Conservation (phyloP, 805 yeast species). For the Diddensiella santjacobensis region DNA sequence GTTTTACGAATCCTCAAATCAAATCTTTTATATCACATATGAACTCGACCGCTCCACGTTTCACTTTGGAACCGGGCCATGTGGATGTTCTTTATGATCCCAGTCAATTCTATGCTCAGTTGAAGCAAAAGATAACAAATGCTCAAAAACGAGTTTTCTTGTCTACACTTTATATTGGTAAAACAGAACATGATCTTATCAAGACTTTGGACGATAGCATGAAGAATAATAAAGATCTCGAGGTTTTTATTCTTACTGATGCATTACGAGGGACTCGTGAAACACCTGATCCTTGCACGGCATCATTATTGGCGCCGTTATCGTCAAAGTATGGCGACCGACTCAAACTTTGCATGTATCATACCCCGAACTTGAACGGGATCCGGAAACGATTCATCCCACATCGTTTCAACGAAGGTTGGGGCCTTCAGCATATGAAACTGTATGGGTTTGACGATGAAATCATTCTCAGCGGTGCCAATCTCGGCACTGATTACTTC, state of each 20-base stretch:
- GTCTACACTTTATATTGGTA: slow-evolving; percentile 84
- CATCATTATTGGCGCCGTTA: slow-evolving; percentile 64
- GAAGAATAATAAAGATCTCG: slow-evolving; percentile 52
- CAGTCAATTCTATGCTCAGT: slow-evolving; percentile 58
- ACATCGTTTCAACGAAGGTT: slow-evolving; percentile 80
- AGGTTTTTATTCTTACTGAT: slow-evolving; percentile 74
- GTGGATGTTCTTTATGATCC: slow-evolving; percentile 66
- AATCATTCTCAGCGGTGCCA: slow-evolving; percentile 85
- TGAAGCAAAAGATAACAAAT: slow-evolving; percentile 54
- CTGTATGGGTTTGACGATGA: slow-evolving; percentile 93
- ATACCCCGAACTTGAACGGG: slow-evolving; percentile 81
- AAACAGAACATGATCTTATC: slow-evolving; percentile 65
- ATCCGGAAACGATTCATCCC: slow-evolving; percentile 65
- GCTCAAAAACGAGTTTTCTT: slow-evolving; percentile 72
- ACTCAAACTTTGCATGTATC: slow-evolving; percentile 79
- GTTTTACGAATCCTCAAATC: slow-evolving; percentile 20
- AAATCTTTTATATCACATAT: slow-evolving; percentile 39
- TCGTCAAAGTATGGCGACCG: slow-evolving; percentile 63
- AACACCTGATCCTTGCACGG: slow-evolving; percentile 74
- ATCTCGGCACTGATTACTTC: slow-evolving; percentile 85
- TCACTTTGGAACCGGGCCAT: slow-evolving; percentile 52
- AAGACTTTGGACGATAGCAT: slow-evolving; percentile 52
- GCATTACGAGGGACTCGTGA: slow-evolving; percentile 92
- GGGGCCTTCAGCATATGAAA: slow-evolving; percentile 96
- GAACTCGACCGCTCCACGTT: slow-evolving; percentile 65